Percentiles rank a stretch among this genome's conserved stretches.
Evolutionary conservation across 495 filamentous ascomycete genomes (phyloP).

Genomic region (Penicillium egyptiacum): DNA sequence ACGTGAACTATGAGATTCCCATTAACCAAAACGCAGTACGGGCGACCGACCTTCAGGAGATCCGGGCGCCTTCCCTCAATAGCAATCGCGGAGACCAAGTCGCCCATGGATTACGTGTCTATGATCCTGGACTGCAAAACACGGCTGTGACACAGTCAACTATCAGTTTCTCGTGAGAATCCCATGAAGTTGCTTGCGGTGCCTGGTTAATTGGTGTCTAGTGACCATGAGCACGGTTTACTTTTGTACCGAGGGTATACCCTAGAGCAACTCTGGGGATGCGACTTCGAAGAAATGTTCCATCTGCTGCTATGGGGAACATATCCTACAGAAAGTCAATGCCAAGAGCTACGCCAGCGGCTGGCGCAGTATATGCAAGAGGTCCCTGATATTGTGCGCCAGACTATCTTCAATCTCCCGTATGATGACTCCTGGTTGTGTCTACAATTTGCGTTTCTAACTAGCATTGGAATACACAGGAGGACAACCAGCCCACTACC

Average conservation of each 20-base stretch:
- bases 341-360: constrained; percentile 21
- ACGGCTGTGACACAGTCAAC: constrained; percentile 50
- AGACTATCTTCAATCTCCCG: constrained; percentile 31
- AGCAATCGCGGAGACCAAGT: constrained; percentile 29
- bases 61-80: constrained; percentile 30
- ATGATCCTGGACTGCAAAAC: constrained; percentile 56
- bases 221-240: constrained; percentile 32
- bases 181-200: neutral
- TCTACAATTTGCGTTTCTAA: neutral
- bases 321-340: constrained; percentile 27
- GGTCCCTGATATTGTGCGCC: constrained; percentile 29
- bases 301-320: constrained; percentile 38
- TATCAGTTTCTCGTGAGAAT: constrained; percentile 53
- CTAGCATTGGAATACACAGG: constrained; percentile 7
- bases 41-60: constrained; percentile 49
- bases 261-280: constrained; percentile 35
- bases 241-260: constrained; percentile 37
- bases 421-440: constrained; percentile 13
- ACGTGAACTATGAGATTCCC: constrained; percentile 49
- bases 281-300: constrained; percentile 42
- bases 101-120: constrained; percentile 44
- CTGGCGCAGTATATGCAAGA: constrained; percentile 30
- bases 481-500: constrained; percentile 28
- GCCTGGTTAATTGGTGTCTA: constrained; percentile 5
- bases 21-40: constrained; percentile 50